Evolutionary conservation across 2,329 filamentous ascomycete species (phyloP).

Genomic region (Xylaria sp.): DNA sequence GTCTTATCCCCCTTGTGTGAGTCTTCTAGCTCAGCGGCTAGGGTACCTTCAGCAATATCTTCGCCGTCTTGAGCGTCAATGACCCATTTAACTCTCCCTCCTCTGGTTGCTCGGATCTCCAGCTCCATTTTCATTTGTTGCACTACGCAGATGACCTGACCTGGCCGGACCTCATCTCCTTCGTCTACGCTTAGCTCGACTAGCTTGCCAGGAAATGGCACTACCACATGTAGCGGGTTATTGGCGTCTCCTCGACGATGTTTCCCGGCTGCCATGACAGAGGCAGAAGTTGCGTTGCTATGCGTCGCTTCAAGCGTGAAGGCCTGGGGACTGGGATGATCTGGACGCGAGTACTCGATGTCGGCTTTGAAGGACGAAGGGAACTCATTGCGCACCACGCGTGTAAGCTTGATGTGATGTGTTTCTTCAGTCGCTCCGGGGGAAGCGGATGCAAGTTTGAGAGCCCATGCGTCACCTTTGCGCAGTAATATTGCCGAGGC

Average conservation of each 20-base stretch:
- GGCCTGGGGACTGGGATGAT: background rate
- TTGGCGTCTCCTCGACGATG: constrained; percentile 33
- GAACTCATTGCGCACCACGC: constrained; percentile 34
- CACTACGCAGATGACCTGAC: constrained; percentile 34
- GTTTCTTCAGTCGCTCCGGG: constrained; percentile 16
- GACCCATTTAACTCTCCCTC: constrained; percentile 35
- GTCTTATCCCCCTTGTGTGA: background rate
- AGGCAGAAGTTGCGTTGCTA: constrained; percentile 28
- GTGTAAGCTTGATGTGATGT: constrained; percentile 34
- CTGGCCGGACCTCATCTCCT: constrained; percentile 30
- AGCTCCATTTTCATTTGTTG: constrained; percentile 40
- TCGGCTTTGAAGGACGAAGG: constrained; percentile 33
- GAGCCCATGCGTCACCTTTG: constrained; percentile 35
- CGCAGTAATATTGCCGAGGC: constrained; percentile 27
- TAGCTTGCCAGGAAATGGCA: constrained; percentile 36
- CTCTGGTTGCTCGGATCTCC: constrained; percentile 31
- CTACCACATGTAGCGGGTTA: constrained; percentile 32
- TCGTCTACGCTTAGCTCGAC: constrained; percentile 34
- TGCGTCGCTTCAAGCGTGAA: constrained; percentile 29
- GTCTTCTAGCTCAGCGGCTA: constrained; percentile 33
- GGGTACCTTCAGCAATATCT: constrained; percentile 34
- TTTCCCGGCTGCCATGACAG: constrained; percentile 33
- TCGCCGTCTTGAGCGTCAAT: constrained; percentile 36
- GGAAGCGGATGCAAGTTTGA: constrained; percentile 20
- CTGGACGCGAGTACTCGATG: constrained; percentile 32